A percentile compares a stretch with the other conserved stretches of the same genome.
Conservation (phyloP, 2,329 filamentous ascomycete species). For the Aspergillus latus region DNA sequence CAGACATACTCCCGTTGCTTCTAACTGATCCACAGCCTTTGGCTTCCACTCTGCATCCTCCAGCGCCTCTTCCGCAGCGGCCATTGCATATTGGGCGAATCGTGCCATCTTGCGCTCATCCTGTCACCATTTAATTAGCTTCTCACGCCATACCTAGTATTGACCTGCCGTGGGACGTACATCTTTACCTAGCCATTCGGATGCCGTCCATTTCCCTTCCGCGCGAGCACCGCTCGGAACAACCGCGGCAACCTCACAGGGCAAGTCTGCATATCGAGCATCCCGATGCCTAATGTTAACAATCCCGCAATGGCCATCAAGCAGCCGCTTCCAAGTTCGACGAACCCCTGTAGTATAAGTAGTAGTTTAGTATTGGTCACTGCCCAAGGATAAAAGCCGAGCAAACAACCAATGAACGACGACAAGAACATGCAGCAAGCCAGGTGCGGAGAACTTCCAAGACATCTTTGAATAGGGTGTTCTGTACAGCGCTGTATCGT, state of each 20-base stretch:
- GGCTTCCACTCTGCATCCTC: conserved; percentile 77
- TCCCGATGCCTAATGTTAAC: conserved; percentile 67
- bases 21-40: conserved; percentile 59
- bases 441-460: neutral
- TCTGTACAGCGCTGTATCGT: conserved; percentile 8
- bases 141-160: neutral
- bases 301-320: conserved; percentile 79
- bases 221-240: conserved; percentile 62
- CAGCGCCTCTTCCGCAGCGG: conserved; percentile 81
- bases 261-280: conserved; percentile 67
- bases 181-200: conserved; percentile 46
- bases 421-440: neutral
- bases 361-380: conserved; percentile 6
- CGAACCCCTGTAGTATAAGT: conserved; percentile 56
- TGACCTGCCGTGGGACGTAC: conserved; percentile 27
- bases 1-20: conserved; percentile 84
- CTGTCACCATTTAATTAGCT: conserved; percentile 35
- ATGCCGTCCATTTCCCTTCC: conserved; percentile 45
- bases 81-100: conserved; percentile 89
- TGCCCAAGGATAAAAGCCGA: neutral
- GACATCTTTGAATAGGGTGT: neutral
- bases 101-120: conserved; percentile 78
- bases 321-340: conserved; percentile 75
- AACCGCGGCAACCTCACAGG: conserved; percentile 80
- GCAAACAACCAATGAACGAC: conserved; percentile 1